Conservation (phyloP, 2,329 filamentous ascomycete species). For the Ceratocystis destructans region DNA sequence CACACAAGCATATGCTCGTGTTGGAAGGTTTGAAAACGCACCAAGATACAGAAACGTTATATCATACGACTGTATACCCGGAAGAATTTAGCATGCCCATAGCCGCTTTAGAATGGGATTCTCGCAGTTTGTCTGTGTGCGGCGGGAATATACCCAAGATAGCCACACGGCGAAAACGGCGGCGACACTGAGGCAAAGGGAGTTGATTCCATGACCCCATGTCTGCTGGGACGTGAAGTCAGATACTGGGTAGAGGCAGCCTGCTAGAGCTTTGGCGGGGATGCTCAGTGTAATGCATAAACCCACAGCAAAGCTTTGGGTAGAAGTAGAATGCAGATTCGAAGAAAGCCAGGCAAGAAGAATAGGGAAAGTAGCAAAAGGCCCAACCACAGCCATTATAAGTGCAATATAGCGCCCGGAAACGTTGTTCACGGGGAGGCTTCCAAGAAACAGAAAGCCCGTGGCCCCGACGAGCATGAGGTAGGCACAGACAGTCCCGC, state of each 20-base stretch:
- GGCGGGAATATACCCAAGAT: not conserved
- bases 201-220: constrained; percentile 44
- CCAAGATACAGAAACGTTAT: not conserved
- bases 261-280: constrained; percentile 54
- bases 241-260: constrained; percentile 42
- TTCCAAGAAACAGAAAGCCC: constrained; percentile 29
- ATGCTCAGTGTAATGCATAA: constrained; percentile 54
- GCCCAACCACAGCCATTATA: constrained; percentile 51
- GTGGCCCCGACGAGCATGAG: constrained; percentile 33
- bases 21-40: not conserved
- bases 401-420: constrained; percentile 37
- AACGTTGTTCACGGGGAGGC: not conserved
- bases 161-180: constrained; percentile 27
- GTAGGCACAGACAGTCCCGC: constrained; percentile 33
- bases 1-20: too few species aligned
- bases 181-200: constrained; percentile 39
- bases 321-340: constrained; percentile 51
- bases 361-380: constrained; percentile 56
- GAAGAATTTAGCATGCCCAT: not conserved
- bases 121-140: not conserved
- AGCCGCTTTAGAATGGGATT: not conserved
- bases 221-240: constrained; percentile 5
- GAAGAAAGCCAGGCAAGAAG: constrained; percentile 57
- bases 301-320: constrained; percentile 54
- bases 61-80: not conserved